Conservation (phyloP, 192 early-diverging fungal genomes). For the Backusella australiensis region DNA sequence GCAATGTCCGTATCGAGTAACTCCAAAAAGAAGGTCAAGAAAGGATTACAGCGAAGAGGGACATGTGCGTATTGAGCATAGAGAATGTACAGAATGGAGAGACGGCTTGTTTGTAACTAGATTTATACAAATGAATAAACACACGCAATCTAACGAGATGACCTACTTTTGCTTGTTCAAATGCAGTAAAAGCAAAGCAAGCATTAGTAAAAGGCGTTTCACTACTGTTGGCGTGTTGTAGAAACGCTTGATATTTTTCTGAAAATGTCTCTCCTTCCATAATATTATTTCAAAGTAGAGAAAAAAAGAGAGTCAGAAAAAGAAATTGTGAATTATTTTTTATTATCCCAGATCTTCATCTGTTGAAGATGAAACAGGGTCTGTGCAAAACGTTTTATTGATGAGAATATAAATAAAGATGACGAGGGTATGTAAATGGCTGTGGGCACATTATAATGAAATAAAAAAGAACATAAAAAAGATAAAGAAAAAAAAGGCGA, state of each 20-base stretch:
- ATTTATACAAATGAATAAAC: not conserved
- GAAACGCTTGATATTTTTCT: conserved; percentile 8
- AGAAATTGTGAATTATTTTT: not conserved
- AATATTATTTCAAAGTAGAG: not conserved
- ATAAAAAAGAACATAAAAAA: not conserved
- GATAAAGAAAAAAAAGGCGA: not conserved
- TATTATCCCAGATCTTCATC: not conserved
- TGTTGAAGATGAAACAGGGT: not conserved
- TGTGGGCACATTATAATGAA: conserved; percentile 3
- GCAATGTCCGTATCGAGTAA: not conserved
- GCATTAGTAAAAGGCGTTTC: not conserved
- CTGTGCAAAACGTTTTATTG: not conserved
- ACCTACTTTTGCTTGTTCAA: conserved; percentile 5
- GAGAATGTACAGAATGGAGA: conserved; percentile 17
- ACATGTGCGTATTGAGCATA: conserved; percentile 14
- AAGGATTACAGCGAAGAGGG: conserved; percentile 21
- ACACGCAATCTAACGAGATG: too few relatives aligned
- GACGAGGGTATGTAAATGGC: conserved; percentile 22
- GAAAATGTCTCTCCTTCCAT: conserved; percentile 6
- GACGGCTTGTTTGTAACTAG: not conserved
- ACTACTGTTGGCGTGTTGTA: not conserved
- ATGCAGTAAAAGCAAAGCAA: conserved; percentile 4
- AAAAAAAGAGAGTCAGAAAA: not conserved
- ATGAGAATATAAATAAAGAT: not conserved
- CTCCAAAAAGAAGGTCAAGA: conserved; percentile 22